phyloP scores from a whole-genome alignment of 2,329 filamentous ascomycete species.

The Parastagonospora nodorum region DNA sequence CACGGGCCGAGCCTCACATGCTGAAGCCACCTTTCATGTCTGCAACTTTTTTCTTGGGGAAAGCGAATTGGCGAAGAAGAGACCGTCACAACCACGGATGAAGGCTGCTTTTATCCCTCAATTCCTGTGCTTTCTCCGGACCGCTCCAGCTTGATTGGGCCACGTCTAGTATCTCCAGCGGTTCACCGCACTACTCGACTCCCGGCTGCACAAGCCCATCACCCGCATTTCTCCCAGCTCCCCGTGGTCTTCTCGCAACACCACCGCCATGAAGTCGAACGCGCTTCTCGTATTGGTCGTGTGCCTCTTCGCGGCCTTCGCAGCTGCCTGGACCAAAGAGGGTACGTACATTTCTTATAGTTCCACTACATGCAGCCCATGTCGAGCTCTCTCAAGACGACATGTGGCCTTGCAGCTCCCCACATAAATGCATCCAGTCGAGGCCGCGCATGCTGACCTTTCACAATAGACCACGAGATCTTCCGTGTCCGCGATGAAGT shows the following conservation, averaged over 20 bases:
- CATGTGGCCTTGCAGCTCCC: slow-evolving; percentile 4
- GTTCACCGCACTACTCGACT: slow-evolving; percentile 26
- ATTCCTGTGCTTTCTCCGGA: slow-evolving; percentile 8
- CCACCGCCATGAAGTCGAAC: slow-evolving; percentile 70
- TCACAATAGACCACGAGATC: slow-evolving; percentile 83
- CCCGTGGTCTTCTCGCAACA: slow-evolving; percentile 17
- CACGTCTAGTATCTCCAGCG: slow-evolving; percentile 29
- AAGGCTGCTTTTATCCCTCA: slow-evolving; percentile 10
- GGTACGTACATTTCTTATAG: slow-evolving; percentile 56
- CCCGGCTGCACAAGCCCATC: slow-evolving; percentile 30
- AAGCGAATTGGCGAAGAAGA: neutral
- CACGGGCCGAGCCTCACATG: slow-evolving; percentile 15
- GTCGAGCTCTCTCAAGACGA: neutral
- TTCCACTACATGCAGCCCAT: slow-evolving; percentile 1
- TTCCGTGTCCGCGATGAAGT: slow-evolving; percentile 94
- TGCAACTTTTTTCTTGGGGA: slow-evolving; percentile 9
- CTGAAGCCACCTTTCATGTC: slow-evolving; percentile 3
- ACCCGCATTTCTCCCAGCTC: slow-evolving; percentile 25
- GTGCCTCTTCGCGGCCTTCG: slow-evolving; percentile 68
- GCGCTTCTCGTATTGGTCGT: slow-evolving; percentile 69
- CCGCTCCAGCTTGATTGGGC: slow-evolving; percentile 21
- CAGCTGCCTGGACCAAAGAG: slow-evolving; percentile 87
- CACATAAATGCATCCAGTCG: slow-evolving; percentile 22
- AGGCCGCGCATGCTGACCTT: slow-evolving; percentile 21
- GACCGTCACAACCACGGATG: neutral